These are phyloP conservation scores for Curvularia spicifera DNA, from an alignment of 2,329 filamentous ascomycete genomes.

Conservation along the genomic window DNA sequence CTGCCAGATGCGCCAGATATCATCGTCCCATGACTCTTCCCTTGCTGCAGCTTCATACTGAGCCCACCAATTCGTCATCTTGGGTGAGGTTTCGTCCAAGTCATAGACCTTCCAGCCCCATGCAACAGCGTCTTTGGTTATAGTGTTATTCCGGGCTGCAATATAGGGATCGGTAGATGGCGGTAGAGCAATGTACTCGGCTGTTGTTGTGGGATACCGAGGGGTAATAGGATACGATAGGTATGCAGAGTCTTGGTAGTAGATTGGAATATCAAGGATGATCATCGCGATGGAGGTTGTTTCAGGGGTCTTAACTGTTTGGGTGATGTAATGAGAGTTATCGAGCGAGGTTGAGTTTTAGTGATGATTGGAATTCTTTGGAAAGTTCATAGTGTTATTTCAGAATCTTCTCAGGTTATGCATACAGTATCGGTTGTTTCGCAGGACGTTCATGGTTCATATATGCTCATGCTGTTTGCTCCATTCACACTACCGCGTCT, in stretches of 20 bases:
- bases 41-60: background rate
- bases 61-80: background rate
- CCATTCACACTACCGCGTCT: background rate
- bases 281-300: background rate
- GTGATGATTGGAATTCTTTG: background rate
- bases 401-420: background rate
- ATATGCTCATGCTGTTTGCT: background rate
- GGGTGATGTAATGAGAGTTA: background rate
- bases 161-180: background rate
- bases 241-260: slow-evolving; percentile 6
- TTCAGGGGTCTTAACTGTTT: background rate
- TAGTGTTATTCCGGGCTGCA: background rate
- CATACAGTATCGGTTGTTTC: background rate
- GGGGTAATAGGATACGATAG: background rate
- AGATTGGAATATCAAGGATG: slow-evolving; percentile 5
- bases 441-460: background rate
- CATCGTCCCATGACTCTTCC: slow-evolving; percentile 1
- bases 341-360: too few species aligned
- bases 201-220: slow-evolving; percentile 6
- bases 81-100: background rate
- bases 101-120: slow-evolving; percentile 11
- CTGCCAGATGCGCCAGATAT: slow-evolving; percentile 15
- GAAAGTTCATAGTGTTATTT: too few species aligned
- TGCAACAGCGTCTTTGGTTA: slow-evolving; percentile 5
- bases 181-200: slow-evolving; percentile 6